Evolutionary conservation across 805 yeast species (phyloP).

Genomic region (Wickerhamomyces canadensis): DNA sequence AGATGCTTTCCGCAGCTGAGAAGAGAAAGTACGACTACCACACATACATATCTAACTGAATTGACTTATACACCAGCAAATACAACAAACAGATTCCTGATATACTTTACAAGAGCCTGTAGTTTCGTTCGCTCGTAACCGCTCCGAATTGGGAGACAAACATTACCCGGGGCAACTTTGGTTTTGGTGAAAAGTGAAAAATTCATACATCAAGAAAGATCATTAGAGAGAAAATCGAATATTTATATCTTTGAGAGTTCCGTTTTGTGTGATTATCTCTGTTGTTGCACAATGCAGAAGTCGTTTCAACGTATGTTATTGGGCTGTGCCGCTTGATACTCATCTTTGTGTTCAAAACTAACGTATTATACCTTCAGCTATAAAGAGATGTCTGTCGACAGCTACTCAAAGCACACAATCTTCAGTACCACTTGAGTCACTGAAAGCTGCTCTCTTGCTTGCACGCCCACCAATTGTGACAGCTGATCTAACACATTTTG

Average conservation of each 20-base stretch:
- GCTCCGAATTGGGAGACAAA: background rate
- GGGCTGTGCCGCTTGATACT: no score
- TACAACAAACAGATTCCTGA: no score
- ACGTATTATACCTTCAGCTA: conserved; percentile 5
- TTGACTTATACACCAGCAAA: no score
- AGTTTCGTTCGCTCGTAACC: no score
- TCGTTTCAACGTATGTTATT: background rate
- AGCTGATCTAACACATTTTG: conserved; percentile 68
- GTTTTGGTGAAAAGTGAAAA: background rate
- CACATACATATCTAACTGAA: no score
- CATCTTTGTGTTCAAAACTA: no score
- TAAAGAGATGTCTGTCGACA: conserved; percentile 20
- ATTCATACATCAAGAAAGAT: no score
- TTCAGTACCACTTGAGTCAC: conserved; percentile 13
- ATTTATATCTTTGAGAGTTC: background rate
- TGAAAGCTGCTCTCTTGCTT: conserved; percentile 52
- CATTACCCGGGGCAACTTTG: conserved; percentile 5
- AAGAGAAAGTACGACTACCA: no score
- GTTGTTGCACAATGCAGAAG: background rate
- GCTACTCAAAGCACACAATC: conserved; percentile 13
- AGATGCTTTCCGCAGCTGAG: no score
- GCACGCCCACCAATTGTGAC: conserved; percentile 84
- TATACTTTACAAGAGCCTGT: no score
- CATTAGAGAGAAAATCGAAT: no score
- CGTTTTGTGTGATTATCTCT: background rate